A percentile compares a stretch with the other conserved stretches of the same genome.
These are phyloP conservation scores for Emergomyces orientalis DNA, from an alignment of 2,329 filamentous ascomycete species.

Conservation along the genomic window DNA sequence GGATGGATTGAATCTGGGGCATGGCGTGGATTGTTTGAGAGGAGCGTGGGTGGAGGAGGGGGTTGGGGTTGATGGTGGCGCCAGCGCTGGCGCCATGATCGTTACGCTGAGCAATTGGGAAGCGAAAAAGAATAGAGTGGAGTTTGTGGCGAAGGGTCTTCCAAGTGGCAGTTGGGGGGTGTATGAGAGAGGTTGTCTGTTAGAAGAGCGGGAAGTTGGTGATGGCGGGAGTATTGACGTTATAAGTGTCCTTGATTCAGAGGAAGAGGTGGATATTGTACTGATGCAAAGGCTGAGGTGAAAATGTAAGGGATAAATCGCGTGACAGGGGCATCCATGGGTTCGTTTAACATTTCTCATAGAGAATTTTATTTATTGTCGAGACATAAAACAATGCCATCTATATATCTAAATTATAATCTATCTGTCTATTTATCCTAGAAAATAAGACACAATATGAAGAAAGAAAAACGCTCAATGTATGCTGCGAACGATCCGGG, in stretches of 20 bases:
- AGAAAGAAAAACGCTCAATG: background rate
- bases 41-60: background rate
- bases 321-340: background rate
- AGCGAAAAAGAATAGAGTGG: background rate
- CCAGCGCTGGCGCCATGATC: background rate
- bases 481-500: background rate
- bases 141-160: background rate
- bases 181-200: constrained; percentile 9
- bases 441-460: background rate
- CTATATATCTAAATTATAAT: background rate
- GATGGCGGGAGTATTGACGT: background rate
- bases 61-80: background rate
- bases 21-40: background rate
- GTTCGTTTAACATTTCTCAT: background rate
- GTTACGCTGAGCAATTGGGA: background rate
- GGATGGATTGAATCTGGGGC: background rate
- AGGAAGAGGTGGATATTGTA: background rate
- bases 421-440: background rate
- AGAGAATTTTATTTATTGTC: background rate
- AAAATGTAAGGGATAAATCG: background rate
- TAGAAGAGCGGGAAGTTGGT: constrained; percentile 22
- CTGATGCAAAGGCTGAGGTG: background rate
- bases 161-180: background rate
- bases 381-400: background rate
- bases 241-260: background rate